These are phyloP conservation scores for Boletus huronensis DNA, from an alignment of 768 basidiomycete species.

Conservation along the genomic window DNA sequence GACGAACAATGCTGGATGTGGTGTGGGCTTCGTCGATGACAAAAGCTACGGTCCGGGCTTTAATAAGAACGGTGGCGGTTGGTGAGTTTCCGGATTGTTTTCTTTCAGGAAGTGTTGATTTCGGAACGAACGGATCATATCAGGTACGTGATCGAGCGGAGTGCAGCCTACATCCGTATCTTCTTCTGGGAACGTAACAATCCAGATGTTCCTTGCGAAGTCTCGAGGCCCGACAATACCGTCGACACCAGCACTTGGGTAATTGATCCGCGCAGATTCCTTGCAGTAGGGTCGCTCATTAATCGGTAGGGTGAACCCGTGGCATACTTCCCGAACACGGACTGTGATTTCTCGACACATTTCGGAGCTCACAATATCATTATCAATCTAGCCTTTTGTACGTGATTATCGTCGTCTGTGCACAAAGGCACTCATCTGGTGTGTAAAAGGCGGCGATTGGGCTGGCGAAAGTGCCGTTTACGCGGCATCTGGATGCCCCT, in stretches of 20 bases:
- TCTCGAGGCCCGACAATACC: conserved; percentile 19
- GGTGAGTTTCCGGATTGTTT: conserved; percentile 9
- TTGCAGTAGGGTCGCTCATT: not conserved
- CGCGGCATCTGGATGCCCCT: conserved; percentile 21
- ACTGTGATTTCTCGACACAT: conserved; percentile 53
- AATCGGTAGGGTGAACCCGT: conserved; percentile 48
- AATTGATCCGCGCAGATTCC: not conserved
- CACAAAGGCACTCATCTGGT: conserved; percentile 6
- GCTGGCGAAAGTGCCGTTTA: conserved; percentile 18
- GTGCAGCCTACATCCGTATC: conserved; percentile 30
- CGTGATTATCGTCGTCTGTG: not conserved
- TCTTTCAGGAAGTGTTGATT: not conserved
- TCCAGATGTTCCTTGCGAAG: conserved; percentile 30
- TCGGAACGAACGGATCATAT: not conserved
- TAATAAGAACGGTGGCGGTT: conserved; percentile 33
- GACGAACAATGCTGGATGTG: conserved; percentile 30
- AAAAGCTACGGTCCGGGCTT: conserved; percentile 33
- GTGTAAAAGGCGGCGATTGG: conserved; percentile 21
- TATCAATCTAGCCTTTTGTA: conserved; percentile 13
- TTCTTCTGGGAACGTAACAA: conserved; percentile 38
- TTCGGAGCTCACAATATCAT: conserved; percentile 55
- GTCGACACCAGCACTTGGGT: conserved; percentile 22
- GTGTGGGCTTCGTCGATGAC: conserved; percentile 20
- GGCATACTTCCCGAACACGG: conserved; percentile 58
- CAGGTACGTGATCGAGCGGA: conserved; percentile 36